These are phyloP conservation scores for Tulasnella sp. DNA, from an alignment of 768 basidiomycete genomes.

Conservation along the genomic window DNA sequence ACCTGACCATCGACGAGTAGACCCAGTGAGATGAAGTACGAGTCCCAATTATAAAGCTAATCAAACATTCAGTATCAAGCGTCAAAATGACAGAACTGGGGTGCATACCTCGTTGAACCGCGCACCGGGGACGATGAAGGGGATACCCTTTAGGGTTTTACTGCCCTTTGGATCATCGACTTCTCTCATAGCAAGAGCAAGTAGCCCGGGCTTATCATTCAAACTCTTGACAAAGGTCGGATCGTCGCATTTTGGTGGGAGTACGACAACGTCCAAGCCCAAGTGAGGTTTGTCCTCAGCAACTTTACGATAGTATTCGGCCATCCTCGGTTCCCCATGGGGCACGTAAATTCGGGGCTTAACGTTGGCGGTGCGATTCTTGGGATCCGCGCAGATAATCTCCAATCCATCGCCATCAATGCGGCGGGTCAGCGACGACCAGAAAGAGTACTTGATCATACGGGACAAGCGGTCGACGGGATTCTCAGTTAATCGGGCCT, in stretches of 20 bases:
- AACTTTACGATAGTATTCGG: slow-evolving; percentile 86
- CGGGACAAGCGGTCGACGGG: slow-evolving; percentile 92
- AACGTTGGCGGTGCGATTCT: slow-evolving; percentile 83
- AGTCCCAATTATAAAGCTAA: slow-evolving; percentile 90
- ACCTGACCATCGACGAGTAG: slow-evolving; percentile 91
- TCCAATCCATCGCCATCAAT: slow-evolving; percentile 97
- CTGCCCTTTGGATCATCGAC: slow-evolving; percentile 67
- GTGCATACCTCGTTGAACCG: slow-evolving; percentile 76
- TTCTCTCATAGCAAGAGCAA: slow-evolving; percentile 93
- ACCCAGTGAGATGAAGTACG: slow-evolving; percentile 87
- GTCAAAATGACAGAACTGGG: background rate
- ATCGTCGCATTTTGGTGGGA: slow-evolving; percentile 79
- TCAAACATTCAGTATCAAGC: background rate
- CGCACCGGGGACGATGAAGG: slow-evolving; percentile 94
- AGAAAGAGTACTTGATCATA: slow-evolving; percentile 97
- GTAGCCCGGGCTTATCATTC: slow-evolving; percentile 85
- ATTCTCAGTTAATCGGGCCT: slow-evolving; percentile 93
- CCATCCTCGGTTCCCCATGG: slow-evolving; percentile 85
- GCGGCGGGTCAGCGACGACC: slow-evolving; percentile 91
- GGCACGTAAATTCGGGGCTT: slow-evolving; percentile 94
- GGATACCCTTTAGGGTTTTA: slow-evolving; percentile 79
- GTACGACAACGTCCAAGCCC: slow-evolving; percentile 81
- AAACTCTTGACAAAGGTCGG: slow-evolving; percentile 81
- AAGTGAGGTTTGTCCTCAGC: slow-evolving; percentile 87
- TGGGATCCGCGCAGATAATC: slow-evolving; percentile 95